Evolutionary conservation across 768 basidiomycete genomes (phyloP).

Genomic region (Atractiella rhizophila): DNA sequence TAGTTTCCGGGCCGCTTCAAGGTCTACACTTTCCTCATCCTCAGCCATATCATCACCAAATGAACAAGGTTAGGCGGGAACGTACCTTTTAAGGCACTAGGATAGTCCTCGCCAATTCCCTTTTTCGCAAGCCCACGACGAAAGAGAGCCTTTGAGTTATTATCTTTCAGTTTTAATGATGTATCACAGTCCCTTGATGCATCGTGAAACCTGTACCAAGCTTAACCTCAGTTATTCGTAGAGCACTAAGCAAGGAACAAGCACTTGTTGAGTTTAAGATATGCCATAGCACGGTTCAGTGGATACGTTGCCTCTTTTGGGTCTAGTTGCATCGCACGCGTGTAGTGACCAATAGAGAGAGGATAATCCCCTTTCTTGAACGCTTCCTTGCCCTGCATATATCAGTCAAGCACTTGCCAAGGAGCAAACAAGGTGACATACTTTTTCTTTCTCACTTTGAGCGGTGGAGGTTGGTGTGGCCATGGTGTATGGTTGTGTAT

Average conservation of each 20-base stretch:
- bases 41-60: too few relatives aligned
- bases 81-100: too few relatives aligned
- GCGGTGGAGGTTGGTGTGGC: too few relatives aligned
- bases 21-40: too few relatives aligned
- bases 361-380: constrained; percentile 62
- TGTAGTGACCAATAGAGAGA: constrained; percentile 62
- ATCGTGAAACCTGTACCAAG: constrained; percentile 14
- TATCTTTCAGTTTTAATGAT: constrained; percentile 20
- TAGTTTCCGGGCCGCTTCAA: too few relatives aligned
- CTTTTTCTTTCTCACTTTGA: too few relatives aligned
- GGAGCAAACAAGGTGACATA: too few relatives aligned
- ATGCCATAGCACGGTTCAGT: constrained; percentile 70
- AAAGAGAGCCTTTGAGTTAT: constrained; percentile 22
- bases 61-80: too few relatives aligned
- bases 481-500: too few relatives aligned
- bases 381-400: constrained; percentile 47
- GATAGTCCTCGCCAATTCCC: too few relatives aligned
- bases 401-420: too few relatives aligned
- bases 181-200: constrained; percentile 19
- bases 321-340: constrained; percentile 48
- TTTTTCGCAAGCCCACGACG: constrained; percentile 22
- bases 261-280: constrained; percentile 70
- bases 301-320: constrained; percentile 45
- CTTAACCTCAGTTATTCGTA: not conserved
- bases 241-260: not conserved